A percentile compares a stretch with the other conserved stretches of the same genome.
phyloP scores from a whole-genome alignment of 208 protist genomes.

The Leishmania turanica region DNA sequence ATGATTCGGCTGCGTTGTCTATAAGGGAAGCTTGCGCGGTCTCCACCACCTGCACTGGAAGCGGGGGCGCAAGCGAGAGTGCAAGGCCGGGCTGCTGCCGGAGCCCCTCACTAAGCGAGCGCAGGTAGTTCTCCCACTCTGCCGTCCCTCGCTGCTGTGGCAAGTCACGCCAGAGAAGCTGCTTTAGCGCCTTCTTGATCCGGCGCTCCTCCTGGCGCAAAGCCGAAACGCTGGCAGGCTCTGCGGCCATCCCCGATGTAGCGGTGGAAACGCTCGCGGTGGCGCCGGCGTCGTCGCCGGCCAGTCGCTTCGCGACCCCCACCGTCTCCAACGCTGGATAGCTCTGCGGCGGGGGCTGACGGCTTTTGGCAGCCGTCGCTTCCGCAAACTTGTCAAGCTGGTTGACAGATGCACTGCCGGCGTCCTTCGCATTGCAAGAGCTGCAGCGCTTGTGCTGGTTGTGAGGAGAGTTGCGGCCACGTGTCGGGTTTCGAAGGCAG shows the following conservation, averaged over 20 bases:
- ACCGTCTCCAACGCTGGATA: background rate
- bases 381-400: background rate
- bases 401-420: background rate
- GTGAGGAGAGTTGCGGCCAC: too few relatives aligned
- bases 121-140: slow-evolving; percentile 55
- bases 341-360: background rate
- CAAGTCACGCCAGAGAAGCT: slow-evolving; percentile 55
- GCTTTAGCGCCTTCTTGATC: slow-evolving; percentile 56
- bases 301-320: background rate
- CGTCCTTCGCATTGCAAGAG: background rate
- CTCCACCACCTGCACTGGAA: background rate
- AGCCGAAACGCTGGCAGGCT: background rate
- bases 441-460: background rate
- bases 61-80: slow-evolving; percentile 10
- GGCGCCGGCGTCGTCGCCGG: background rate
- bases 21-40: background rate
- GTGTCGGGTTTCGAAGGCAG: background rate
- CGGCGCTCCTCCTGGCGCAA: slow-evolving; percentile 46
- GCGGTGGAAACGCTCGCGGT: background rate
- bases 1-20: background rate
- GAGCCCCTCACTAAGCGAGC: slow-evolving; percentile 42
- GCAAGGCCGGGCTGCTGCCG: slow-evolving; percentile 23
- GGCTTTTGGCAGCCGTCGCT: background rate
- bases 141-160: slow-evolving; percentile 39
- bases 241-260: background rate